Evolutionary conservation across 2,329 filamentous ascomycete genomes (phyloP), one percentile per base, ranked within the genome.

Genomic region (Fusarium sacchari): DNA sequence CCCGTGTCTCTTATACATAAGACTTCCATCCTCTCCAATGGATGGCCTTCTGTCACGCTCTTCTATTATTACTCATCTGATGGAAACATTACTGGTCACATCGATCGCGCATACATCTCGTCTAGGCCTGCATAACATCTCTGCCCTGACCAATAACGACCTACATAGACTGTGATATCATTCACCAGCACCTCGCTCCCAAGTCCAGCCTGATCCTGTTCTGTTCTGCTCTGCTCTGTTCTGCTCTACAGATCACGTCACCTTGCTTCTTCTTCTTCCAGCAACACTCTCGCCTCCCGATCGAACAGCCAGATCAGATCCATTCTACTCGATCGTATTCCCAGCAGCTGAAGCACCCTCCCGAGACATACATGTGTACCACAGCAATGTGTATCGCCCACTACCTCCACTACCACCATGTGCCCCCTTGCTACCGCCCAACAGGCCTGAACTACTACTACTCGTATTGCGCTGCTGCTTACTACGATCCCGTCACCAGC

Each of bases 351-450:
- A 64, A 60, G 71, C 67, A 61, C 50, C 57, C 58, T 75, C 63
- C 77, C 74, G 73, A 78, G 77, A 79, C 76, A 76, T 72, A 60
- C 67, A 62, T 62, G 30, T 66, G 62, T 76, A 59, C 64, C 44
- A 77, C 72, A 52, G 39, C 63, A n/a, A 89, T 89, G 87, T 88
- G 87, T 73, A 83, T 81, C 67, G 85, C 84, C 79, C 84, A 86
- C 70, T 86, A 86, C 74, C 80, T 87, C 46, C 86, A 88, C 75
- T 84, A 87, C 76, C 87, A 89, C 75, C 87, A 87, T 72, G 73
- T 84, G 36, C 76, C 81, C 30, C 84, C 85, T 11, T 88, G 86
- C 73, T 72, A 72, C 22, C 82, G 82, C 13, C 80, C 81, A 34
- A 78, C 86, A 58, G 82, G 84, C 61, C 84, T 83, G 66, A 78